Base-by-base conservation (phyloP, 495 filamentous ascomycete species). In the Pseudoneurospora amorphoporcata region DNA sequence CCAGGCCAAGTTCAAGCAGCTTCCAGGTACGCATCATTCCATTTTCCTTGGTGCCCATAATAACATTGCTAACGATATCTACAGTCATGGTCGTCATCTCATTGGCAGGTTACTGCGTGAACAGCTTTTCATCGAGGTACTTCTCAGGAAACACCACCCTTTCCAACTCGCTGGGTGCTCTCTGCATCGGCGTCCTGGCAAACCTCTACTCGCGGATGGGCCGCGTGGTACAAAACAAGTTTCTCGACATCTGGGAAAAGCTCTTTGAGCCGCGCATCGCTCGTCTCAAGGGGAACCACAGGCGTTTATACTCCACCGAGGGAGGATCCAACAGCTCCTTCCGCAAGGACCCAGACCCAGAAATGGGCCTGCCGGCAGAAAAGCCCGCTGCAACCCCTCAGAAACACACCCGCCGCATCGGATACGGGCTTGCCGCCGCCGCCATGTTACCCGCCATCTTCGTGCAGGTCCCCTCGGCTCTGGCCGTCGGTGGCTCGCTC, bases 391-490 rank as follows among this genome's bases (percentile, higher is more conserved):
- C 19, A 58, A 10, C 47, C 72, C 72, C 61, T 40, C 68, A 32
- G 10, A 69, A 70, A 17, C 74, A 73, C 58, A 76, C 74, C 1
- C 73, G 80, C 58, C 47, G 72, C 38, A 80, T 88, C 23, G 87
- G 87, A 32, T 88, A 95, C 77, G 93, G 93, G 2, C 86, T 97
- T 16, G 94, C 95, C 0, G 94, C 94, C 2, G 92, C 93, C 1
- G 92, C 92, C 8, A 91, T 99, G 82, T 82, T 98, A 1, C 95
- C 95, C 1, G 95, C 92, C 5, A 97, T 99, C 73, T 97, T 97
- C 76, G 95, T 99, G 6, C 92, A 95, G 70, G 95, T 99, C 6
- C 95, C 95, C 3, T 94, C 91, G 16, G 95, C 94, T 4, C 85
- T 99, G 14, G 93, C 95, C 1, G 94, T 93, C 5, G 89, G 88